A percentile compares a stretch with the other conserved stretches of the same genome.
phyloP scores from a whole-genome alignment of 2,329 filamentous ascomycete genomes.

The Venturiaceae sp. region DNA sequence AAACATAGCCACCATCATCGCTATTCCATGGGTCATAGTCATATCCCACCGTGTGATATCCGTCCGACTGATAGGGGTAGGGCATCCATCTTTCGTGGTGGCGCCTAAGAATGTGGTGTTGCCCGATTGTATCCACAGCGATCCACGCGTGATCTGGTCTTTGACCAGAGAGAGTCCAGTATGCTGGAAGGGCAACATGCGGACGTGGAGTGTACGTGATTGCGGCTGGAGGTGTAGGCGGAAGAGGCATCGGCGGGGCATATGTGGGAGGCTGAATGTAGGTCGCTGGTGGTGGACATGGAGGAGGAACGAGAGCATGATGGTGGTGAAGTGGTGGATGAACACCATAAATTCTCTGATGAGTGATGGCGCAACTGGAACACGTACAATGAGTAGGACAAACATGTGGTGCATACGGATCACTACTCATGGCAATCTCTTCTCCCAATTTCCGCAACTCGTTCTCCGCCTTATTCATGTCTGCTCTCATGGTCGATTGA shows the following conservation, averaged over 20 bases:
- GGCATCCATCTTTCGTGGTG: too few species aligned
- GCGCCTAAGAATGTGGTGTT: too few species aligned
- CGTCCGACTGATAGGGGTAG: too few species aligned
- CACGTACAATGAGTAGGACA: not conserved
- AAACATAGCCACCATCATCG: not conserved
- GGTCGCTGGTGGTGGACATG: not conserved
- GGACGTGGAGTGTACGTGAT: not conserved
- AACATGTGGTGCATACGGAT: too few species aligned
- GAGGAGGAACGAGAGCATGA: not conserved
- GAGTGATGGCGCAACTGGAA: not conserved
- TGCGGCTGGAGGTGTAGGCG: not conserved
- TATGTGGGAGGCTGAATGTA: not conserved
- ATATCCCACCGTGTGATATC: too few species aligned
- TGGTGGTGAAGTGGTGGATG: not conserved
- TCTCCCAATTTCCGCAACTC: not conserved
- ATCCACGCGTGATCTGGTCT: not conserved
- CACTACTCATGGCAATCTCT: not conserved
- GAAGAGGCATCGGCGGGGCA: not conserved
- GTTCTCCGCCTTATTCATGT: not conserved
- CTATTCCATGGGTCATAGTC: too few species aligned
- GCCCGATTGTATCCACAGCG: not conserved
- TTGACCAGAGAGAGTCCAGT: not conserved
- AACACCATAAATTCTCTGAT: not conserved
- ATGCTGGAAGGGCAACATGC: not conserved
- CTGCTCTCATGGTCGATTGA: not conserved